These are phyloP conservation scores for Ogataea nakhonphanomensis DNA, from an alignment of 805 yeast genomes.

Conservation along the genomic window DNA sequence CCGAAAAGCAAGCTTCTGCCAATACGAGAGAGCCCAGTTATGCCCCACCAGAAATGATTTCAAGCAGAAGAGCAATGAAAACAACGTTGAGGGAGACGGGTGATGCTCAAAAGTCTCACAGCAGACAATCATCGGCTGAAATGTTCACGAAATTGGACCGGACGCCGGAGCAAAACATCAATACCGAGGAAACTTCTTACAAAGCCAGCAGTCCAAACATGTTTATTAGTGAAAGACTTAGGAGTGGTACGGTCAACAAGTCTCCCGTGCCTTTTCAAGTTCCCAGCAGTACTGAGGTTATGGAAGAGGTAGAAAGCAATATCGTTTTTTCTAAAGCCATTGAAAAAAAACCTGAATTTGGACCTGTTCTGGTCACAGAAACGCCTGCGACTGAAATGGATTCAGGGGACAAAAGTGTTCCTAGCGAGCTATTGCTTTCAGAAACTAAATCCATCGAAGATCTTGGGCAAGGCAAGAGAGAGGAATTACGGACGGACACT, in stretches of 20 bases:
- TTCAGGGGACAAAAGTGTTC: too few relatives aligned
- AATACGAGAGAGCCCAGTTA: constrained; percentile 16
- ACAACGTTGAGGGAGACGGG: constrained; percentile 1
- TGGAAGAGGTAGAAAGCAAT: background rate
- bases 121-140: constrained; percentile 9
- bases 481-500: too few relatives aligned
- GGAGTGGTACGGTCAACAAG: constrained; percentile 9
- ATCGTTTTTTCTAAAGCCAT: too few relatives aligned
- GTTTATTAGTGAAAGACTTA: constrained; percentile 26
- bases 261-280: background rate
- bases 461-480: too few relatives aligned
- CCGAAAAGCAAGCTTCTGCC: constrained; percentile 8
- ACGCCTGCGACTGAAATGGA: too few relatives aligned
- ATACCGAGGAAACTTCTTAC: constrained; percentile 1
- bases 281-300: background rate
- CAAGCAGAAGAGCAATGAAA: constrained; percentile 40
- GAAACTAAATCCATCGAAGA: too few relatives aligned
- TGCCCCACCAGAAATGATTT: constrained; percentile 65
- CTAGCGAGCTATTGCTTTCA: too few relatives aligned
- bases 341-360: too few relatives aligned
- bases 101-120: background rate
- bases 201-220: constrained; percentile 24
- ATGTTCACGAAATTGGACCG: constrained; percentile 5
- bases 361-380: too few relatives aligned
- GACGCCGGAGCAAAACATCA: background rate